These are phyloP conservation scores for Hypoxylon sp. DNA, from an alignment of 2,329 filamentous ascomycete species.

Conservation along the genomic window DNA sequence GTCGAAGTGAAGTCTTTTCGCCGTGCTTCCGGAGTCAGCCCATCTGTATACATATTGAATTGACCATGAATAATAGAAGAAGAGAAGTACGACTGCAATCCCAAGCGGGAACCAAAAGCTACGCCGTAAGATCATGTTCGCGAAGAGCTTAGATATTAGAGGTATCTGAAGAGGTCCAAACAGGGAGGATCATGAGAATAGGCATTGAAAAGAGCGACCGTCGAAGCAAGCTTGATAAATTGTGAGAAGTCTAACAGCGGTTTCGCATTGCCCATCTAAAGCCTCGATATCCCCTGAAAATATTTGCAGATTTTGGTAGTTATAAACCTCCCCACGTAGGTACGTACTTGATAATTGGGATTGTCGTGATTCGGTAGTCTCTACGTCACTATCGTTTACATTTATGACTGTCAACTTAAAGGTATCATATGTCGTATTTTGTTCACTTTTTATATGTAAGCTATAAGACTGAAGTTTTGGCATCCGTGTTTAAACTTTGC, in stretches of 20 bases:
- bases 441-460: background rate
- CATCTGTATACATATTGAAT: conserved; percentile 12
- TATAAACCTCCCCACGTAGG: conserved; percentile 28
- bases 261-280: conserved; percentile 17
- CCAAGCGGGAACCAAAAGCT: conserved; percentile 38
- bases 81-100: conserved; percentile 28
- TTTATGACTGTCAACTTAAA: background rate
- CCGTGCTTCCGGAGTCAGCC: conserved; percentile 17
- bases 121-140: conserved; percentile 40
- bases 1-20: conserved; percentile 21
- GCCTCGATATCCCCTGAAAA: conserved; percentile 25
- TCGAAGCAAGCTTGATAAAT: conserved; percentile 10
- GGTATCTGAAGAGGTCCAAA: conserved; percentile 14
- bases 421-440: background rate
- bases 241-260: conserved; percentile 6
- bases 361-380: conserved; percentile 8
- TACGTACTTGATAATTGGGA: conserved; percentile 27
- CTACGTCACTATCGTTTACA: conserved; percentile 3
- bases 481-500: background rate
- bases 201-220: conserved; percentile 22
- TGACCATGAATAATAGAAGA: conserved; percentile 39
- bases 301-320: conserved; percentile 30
- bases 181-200: background rate
- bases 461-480: conserved; percentile 4
- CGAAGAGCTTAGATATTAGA: conserved; percentile 5